These are phyloP conservation scores for Metschnikowia picachoensis DNA, from an alignment of 805 yeast genomes.

Conservation along the genomic window DNA sequence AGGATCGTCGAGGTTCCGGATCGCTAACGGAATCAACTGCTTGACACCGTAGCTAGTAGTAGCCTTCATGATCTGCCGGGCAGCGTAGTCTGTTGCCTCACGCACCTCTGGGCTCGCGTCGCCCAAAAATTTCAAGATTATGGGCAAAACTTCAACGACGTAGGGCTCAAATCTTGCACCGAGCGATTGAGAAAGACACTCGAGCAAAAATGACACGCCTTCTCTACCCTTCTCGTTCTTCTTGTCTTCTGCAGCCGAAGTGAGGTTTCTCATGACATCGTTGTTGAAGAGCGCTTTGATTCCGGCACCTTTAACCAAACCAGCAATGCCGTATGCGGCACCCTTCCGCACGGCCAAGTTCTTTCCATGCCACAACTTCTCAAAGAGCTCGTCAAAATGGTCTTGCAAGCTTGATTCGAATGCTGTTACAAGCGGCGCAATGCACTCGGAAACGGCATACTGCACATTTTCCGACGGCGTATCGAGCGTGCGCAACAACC, in stretches of 20 bases:
- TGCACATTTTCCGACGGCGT: conserved; percentile 92
- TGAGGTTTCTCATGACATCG: conserved; percentile 70
- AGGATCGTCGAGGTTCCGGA: conserved; percentile 77
- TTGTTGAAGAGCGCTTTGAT: conserved; percentile 68
- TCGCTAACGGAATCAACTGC: conserved; percentile 85
- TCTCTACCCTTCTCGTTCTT: conserved; percentile 71
- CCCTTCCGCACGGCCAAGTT: conserved; percentile 66
- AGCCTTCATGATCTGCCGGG: conserved; percentile 81
- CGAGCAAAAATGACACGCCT: conserved; percentile 83
- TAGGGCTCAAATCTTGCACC: conserved; percentile 89
- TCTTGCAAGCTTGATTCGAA: conserved; percentile 47
- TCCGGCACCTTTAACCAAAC: conserved; percentile 88
- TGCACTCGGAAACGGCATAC: conserved; percentile 77
- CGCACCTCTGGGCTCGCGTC: conserved; percentile 84
- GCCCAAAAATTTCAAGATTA: conserved; percentile 76
- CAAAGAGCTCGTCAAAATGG: conserved; percentile 57
- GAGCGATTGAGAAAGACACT: conserved; percentile 72
- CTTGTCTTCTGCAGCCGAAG: conserved; percentile 85
- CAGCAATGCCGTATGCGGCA: conserved; percentile 95
- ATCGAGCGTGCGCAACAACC: conserved; percentile 69
- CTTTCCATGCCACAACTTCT: conserved; percentile 52
- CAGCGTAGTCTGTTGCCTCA: conserved; percentile 82
- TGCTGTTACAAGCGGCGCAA: conserved; percentile 73
- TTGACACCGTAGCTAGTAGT: conserved; percentile 92
- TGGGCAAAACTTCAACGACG: conserved; percentile 82